Conservation (phyloP, 1,284 basidiomycete genomes). For the Amylostereum areolatum region DNA sequence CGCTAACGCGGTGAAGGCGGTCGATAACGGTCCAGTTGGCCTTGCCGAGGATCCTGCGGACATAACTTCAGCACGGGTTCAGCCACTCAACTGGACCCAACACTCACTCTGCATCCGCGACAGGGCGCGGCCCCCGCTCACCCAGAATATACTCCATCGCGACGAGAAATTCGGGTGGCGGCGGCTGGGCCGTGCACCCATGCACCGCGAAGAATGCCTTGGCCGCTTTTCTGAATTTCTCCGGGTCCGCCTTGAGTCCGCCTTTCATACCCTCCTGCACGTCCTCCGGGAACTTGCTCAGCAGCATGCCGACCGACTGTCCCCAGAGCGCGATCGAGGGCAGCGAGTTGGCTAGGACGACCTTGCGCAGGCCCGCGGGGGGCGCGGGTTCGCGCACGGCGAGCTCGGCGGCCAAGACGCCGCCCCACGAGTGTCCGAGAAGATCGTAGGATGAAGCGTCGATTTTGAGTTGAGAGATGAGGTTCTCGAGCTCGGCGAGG, state of each 20-base stretch:
- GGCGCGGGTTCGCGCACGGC: slow-evolving; percentile 20
- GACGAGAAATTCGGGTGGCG: slow-evolving; percentile 16
- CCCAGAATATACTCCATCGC: slow-evolving; percentile 6
- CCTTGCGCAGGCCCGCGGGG: slow-evolving; percentile 25
- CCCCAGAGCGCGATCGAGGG: slow-evolving; percentile 20
- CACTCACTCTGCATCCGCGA: slow-evolving; percentile 22
- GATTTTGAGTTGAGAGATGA: slow-evolving; percentile 33
- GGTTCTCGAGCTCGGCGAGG: slow-evolving; percentile 41
- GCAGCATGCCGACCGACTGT: slow-evolving; percentile 15
- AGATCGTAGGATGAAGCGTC: slow-evolving; percentile 22
- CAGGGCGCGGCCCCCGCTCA: slow-evolving; percentile 28
- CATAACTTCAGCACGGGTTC: no score
- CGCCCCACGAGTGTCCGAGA: slow-evolving; percentile 41
- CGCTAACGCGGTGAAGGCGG: slow-evolving; percentile 24
- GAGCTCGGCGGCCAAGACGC: slow-evolving; percentile 29
- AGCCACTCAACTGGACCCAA: slow-evolving; percentile 11
- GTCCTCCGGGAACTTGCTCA: slow-evolving; percentile 18
- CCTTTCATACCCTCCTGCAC: slow-evolving; percentile 15
- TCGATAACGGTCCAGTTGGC: slow-evolving; percentile 25
- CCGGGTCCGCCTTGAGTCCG: slow-evolving; percentile 15
- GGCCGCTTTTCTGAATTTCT: slow-evolving; percentile 17
- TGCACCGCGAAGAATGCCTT: slow-evolving; percentile 18
- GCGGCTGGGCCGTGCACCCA: slow-evolving; percentile 19
- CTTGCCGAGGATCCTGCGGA: slow-evolving; percentile 9
- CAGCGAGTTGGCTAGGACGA: slow-evolving; percentile 27